phyloP scores from a whole-genome alignment of 495 filamentous ascomycete genomes.

The Rhizodiscina lignyota region DNA sequence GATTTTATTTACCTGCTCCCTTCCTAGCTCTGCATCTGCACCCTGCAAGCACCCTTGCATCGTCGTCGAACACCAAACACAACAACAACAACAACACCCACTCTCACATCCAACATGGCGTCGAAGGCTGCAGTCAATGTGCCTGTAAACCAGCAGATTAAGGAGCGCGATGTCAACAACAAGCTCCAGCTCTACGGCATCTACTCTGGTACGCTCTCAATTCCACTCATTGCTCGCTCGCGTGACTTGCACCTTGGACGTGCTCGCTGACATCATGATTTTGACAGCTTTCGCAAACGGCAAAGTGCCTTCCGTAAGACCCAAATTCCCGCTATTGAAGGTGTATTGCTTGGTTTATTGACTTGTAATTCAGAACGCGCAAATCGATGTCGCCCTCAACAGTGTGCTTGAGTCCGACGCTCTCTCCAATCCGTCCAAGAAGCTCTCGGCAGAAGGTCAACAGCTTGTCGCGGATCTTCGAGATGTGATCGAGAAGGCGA shows the following conservation, averaged over 20 bases:
- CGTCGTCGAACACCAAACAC: too few species aligned
- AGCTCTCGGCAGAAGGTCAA: conserved; percentile 70
- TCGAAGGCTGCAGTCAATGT: conserved; percentile 24
- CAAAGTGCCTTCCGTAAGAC: conserved; percentile 77
- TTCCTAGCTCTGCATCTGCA: too few species aligned
- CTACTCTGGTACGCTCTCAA: conserved; percentile 39
- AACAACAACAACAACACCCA: too few species aligned
- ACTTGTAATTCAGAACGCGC: conserved; percentile 45
- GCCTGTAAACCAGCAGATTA: conserved; percentile 23
- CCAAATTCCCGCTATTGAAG: neutral
- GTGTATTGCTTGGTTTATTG: neutral
- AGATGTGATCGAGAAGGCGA: conserved; percentile 76
- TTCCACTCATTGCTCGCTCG: neutral
- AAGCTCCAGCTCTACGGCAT: conserved; percentile 96
- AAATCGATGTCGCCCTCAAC: conserved; percentile 90
- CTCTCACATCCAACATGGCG: too few species aligned
- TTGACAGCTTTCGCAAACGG: conserved; percentile 63
- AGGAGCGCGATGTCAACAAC: conserved; percentile 56
- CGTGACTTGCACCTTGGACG: conserved; percentile 2
- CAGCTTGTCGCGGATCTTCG: conserved; percentile 59
- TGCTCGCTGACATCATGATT: conserved; percentile 10
- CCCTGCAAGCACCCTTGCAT: too few species aligned
- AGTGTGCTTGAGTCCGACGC: conserved; percentile 53
- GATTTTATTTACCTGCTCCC: too few species aligned
- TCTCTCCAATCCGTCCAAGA: conserved; percentile 51